Evolutionary conservation across 805 yeast genomes (phyloP).

Genomic region (Kregervanrija fluxuum): DNA sequence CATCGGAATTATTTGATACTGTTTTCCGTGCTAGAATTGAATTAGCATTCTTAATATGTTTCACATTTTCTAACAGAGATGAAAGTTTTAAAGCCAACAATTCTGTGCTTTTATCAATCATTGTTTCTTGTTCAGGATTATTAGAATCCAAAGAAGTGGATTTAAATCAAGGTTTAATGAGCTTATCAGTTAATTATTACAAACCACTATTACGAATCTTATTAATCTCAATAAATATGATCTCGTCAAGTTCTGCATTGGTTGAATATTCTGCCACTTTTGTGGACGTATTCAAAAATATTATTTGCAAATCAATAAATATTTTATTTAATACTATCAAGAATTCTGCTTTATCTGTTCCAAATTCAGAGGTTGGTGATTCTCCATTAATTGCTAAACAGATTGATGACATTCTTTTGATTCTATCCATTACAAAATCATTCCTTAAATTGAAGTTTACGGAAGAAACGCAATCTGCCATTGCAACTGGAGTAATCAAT

Average conservation of each 20-base stretch:
- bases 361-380: constrained; percentile 28
- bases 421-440: constrained; percentile 57
- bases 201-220: constrained; percentile 57
- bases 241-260: constrained; percentile 31
- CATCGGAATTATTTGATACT: constrained; percentile 39
- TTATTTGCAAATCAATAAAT: constrained; percentile 61
- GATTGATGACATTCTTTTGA: constrained; percentile 57
- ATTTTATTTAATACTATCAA: constrained; percentile 52
- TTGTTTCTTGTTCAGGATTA: constrained; percentile 37
- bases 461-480: constrained; percentile 36
- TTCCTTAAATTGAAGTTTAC: constrained; percentile 45
- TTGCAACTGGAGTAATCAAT: constrained; percentile 47
- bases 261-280: constrained; percentile 44
- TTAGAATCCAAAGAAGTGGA: constrained; percentile 44
- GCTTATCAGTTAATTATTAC: constrained; percentile 34
- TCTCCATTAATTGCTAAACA: constrained; percentile 36
- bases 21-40: constrained; percentile 60
- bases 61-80: constrained; percentile 30
- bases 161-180: constrained; percentile 36
- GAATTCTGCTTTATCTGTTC: constrained; percentile 41
- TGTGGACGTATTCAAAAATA: constrained; percentile 50
- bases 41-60: constrained; percentile 48
- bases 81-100: constrained; percentile 25
- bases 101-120: constrained; percentile 33
- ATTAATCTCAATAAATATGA: constrained; percentile 39